Percentiles rank a stretch among this genome's conserved stretches.
Evolutionary conservation across 768 basidiomycete genomes (phyloP).

Genomic region (Inosperma sp.): DNA sequence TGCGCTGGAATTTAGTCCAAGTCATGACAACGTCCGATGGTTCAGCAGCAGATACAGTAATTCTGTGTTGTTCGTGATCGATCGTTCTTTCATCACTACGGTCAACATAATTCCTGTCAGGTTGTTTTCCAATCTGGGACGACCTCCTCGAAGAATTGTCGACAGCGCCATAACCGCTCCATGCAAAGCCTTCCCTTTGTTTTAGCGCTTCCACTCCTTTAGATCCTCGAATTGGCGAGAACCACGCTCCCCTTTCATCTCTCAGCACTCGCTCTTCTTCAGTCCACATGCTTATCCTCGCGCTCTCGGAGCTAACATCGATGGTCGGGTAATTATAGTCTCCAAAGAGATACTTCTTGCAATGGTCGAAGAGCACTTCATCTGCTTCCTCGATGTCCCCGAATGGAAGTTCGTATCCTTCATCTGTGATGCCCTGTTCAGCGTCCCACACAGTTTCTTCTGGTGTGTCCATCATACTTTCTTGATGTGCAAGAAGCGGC

Average conservation of each 20-base stretch:
- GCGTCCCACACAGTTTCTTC: constrained; percentile 42
- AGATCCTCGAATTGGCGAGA: constrained; percentile 52
- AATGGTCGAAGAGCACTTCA: constrained; percentile 72
- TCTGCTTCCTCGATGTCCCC: constrained; percentile 63
- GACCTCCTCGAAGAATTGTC: constrained; percentile 24
- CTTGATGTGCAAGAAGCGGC: constrained; percentile 65
- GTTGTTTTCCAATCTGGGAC: constrained; percentile 16
- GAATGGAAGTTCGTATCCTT: constrained; percentile 62
- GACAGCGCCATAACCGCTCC: constrained; percentile 59
- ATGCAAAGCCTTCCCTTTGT: constrained; percentile 36
- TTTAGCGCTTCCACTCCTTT: constrained; percentile 39
- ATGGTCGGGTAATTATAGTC: constrained; percentile 89
- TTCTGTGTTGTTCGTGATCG: constrained; percentile 44
- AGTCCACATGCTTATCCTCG: constrained; percentile 62
- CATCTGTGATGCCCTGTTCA: constrained; percentile 18
- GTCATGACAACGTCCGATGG: constrained; percentile 39
- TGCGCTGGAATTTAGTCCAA: constrained; percentile 37
- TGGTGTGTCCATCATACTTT: constrained; percentile 39
- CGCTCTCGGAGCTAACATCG: constrained; percentile 78
- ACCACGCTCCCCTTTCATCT: constrained; percentile 71
- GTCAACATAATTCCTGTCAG: neutral
- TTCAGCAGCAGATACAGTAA: constrained; percentile 23
- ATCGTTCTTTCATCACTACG: constrained; percentile 31
- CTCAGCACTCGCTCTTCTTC: constrained; percentile 82
- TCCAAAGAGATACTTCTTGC: constrained; percentile 78